Evolutionary conservation across 1,284 basidiomycete genomes (phyloP), one percentile per base, ranked within the genome.

Genomic region (Microbotryum silenes-acaulis): DNA sequence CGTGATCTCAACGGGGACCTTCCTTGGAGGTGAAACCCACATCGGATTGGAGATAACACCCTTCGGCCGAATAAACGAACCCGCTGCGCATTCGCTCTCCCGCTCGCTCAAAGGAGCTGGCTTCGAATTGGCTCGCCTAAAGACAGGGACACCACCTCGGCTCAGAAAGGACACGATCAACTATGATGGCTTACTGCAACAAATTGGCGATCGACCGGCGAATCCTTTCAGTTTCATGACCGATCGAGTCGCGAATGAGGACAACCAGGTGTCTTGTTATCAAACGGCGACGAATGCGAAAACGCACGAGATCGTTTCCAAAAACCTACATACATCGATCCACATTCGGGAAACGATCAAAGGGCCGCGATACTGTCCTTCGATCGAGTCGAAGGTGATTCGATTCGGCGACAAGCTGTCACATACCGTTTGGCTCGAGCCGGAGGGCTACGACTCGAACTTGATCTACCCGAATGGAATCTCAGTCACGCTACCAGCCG

Each of bases 311-410:
- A 79, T 91, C 25, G 81, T 93, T 42, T 80, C 78, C 54, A 82
- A 85, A 53, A 89, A 86, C 71, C 76, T 92, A 50, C 85, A 89
- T 69, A 78, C 82, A 2, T 87, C 87, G 60, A 80, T 88, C 18
- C 90, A 93, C 72, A 87, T 93, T 21, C 87, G 88, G 70, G 89
- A 92, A 74, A 87, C 88, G 0, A 87, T 86, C 73, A 89, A 86
- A 77, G 89, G 90, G 1, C 91, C 91, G 6, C 82, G 91, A 25
- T 93, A 93, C 74, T 94, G 91, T 69, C 91, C 91, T 2, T 91
- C 89, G 1, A 80, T 94, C 2, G 91, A 94, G 72, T 83, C 88
- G 20, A 94, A 94, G 73, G 83, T 93, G 9, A 78, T 84, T 37
- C 82, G 89, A 10, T 93, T 93, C 72, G 81, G 81, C 3, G 77